Base-by-base conservation (phyloP, 306 rosid genomes). In the Rosa chinensis region DNA sequence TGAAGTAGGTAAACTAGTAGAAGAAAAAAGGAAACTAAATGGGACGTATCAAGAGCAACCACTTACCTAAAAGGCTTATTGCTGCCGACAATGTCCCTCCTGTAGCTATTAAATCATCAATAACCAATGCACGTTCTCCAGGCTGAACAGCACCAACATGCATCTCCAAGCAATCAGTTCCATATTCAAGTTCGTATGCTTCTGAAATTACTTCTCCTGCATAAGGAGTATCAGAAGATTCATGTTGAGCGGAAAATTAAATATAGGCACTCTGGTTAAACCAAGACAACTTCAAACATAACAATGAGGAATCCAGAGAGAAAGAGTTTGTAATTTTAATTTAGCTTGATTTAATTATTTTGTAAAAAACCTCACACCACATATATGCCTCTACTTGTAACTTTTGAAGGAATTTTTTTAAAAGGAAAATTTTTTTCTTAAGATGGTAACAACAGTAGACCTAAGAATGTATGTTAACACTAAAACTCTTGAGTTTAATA, bases 71-170 rank as follows among this genome's bases (percentile, higher is more conserved):
- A 70, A 96, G 98, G 73, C 80, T 84, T 78, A 96, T 89, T 59
- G 98, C 98, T 6, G 99, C 99, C 10, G 93, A 90, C 25, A 96
- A 84, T 59, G 99, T 96, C 74, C 99, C 99, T 74, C 99, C 99
- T 1, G 99, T 96, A 42, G 99, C 99, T 16, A 96, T 93, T 84
- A 96, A 80, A 80, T 96, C 99, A 50, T 96, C 99, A 40, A 96
- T 90, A 0, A 96, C 85, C 82, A 96, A 75, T 53, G 94, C 97
- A 20, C 99, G 87, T 73, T 96, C 99, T 9, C 96, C 91, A 0
- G 92, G 84, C 85, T 90, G 84, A 79, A 90, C 91, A 49, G 98
- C 99, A 11, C 89, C 97, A 59, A 91, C 88, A 55, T 96, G 99
- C 94, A 96, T 84, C 89, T 96, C 96, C 82, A 96, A 75, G 83